These are phyloP conservation scores for Silene noctiflora DNA, from an alignment of 179 eudicot genomes.

Conservation along the genomic window DNA sequence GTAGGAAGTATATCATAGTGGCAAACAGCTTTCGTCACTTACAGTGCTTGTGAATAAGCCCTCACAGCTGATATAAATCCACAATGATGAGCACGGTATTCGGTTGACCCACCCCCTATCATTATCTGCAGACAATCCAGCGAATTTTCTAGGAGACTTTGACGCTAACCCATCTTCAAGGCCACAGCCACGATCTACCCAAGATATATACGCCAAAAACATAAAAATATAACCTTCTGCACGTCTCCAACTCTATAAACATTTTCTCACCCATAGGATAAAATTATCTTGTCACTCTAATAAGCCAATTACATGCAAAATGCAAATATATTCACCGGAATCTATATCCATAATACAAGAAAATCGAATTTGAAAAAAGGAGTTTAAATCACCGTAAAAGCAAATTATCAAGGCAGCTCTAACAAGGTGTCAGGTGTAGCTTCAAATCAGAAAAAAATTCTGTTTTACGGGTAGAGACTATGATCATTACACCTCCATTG, in stretches of 20 bases:
- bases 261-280: not conserved
- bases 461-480: not conserved
- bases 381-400: not conserved
- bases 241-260: not conserved
- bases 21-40: not conserved
- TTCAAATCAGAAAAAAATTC: not conserved
- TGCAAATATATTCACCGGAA: not conserved
- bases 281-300: not conserved
- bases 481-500: not conserved
- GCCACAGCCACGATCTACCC: not conserved
- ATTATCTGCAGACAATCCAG: not conserved
- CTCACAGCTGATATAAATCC: not conserved
- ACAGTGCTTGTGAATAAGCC: not conserved
- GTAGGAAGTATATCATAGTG: constrained; percentile 1
- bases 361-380: not conserved
- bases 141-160: not conserved
- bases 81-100: not conserved
- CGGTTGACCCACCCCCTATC: not conserved
- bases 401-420: not conserved
- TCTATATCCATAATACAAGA: not conserved
- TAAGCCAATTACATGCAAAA: not conserved
- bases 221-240: not conserved
- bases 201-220: not conserved
- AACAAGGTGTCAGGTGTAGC: not conserved
- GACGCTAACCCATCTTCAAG: not conserved